phyloP scores from a whole-genome alignment of 768 basidiomycete genomes.

The Xerocomus brunneocitrinus region DNA sequence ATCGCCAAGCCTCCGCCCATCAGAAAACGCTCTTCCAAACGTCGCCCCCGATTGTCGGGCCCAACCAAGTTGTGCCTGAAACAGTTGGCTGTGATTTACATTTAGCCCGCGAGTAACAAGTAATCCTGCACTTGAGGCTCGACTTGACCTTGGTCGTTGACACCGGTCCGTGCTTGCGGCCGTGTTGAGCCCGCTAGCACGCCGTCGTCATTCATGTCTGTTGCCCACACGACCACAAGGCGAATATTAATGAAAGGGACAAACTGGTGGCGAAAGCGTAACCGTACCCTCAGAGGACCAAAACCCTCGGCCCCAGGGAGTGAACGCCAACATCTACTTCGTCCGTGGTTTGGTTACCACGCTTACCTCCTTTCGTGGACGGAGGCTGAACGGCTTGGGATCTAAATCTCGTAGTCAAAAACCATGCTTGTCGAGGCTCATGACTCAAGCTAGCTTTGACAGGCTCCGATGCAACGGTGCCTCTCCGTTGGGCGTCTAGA shows the following conservation, averaged over 20 bases:
- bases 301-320: slow-evolving; percentile 30
- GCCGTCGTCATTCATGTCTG: neutral
- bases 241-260: neutral
- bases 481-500: slow-evolving; percentile 2
- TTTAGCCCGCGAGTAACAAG: neutral
- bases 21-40: neutral
- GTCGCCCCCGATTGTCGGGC: neutral
- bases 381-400: neutral
- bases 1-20: slow-evolving; percentile 5
- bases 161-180: too few species aligned
- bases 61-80: slow-evolving; percentile 9
- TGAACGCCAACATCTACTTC: slow-evolving; percentile 1
- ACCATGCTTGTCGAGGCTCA: slow-evolving; percentile 21
- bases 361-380: slow-evolving; percentile 16
- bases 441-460: slow-evolving; percentile 2
- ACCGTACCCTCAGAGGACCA: slow-evolving; percentile 3
- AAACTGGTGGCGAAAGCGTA: neutral
- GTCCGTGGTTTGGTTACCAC: slow-evolving; percentile 22
- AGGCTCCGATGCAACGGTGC: slow-evolving; percentile 2
- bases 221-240: slow-evolving; percentile 6
- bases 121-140: too few species aligned
- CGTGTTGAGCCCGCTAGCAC: neutral
- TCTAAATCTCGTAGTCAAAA: slow-evolving; percentile 21
- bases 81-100: slow-evolving; percentile 18
- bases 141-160: too few species aligned